phyloP scores from a whole-genome alignment of 805 yeast genomes.

The Starmera amethionina region DNA sequence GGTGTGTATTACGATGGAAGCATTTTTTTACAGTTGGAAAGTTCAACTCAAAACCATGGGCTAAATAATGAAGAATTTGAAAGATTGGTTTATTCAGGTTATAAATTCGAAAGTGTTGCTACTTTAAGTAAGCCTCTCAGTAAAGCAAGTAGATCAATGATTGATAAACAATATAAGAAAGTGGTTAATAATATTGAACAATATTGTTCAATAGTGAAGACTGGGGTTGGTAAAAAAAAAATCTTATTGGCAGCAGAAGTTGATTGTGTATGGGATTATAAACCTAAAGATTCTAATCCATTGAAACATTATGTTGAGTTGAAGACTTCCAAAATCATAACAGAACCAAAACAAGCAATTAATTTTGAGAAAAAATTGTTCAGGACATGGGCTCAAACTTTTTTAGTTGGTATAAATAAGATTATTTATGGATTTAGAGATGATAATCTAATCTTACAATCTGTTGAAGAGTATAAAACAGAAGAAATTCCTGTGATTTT shows the following conservation, averaged over 20 bases:
- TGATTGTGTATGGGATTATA: conserved; percentile 81
- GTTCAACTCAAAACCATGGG: conserved; percentile 14
- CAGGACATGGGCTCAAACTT: conserved; percentile 89
- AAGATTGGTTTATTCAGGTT: conserved; percentile 54
- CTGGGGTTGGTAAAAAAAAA: conserved; percentile 70
- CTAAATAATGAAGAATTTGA: conserved; percentile 23
- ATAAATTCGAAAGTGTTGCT: conserved; percentile 75
- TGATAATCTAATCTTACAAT: conserved; percentile 47
- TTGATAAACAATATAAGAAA: conserved; percentile 56
- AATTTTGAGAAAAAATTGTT: conserved; percentile 70
- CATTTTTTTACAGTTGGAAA: conserved; percentile 43
- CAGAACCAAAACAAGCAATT: conserved; percentile 44
- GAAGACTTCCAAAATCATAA: conserved; percentile 57
- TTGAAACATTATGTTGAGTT: conserved; percentile 76
- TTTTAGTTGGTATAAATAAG: conserved; percentile 73
- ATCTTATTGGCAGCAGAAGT: conserved; percentile 81
- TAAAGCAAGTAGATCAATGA: conserved; percentile 48
- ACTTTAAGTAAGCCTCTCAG: conserved; percentile 75
- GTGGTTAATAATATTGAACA: conserved; percentile 67
- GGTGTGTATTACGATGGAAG: conserved; percentile 69
- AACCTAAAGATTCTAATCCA: conserved; percentile 36
- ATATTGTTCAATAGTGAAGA: conserved; percentile 67
- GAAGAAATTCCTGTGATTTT: conserved; percentile 68
- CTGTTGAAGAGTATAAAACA: conserved; percentile 68
- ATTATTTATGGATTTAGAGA: conserved; percentile 84